A percentile compares a stretch with the other conserved stretches of the same genome.
Evolutionary conservation across 1,284 basidiomycete species (phyloP).

Genomic region (Cystobasidium sp.): DNA sequence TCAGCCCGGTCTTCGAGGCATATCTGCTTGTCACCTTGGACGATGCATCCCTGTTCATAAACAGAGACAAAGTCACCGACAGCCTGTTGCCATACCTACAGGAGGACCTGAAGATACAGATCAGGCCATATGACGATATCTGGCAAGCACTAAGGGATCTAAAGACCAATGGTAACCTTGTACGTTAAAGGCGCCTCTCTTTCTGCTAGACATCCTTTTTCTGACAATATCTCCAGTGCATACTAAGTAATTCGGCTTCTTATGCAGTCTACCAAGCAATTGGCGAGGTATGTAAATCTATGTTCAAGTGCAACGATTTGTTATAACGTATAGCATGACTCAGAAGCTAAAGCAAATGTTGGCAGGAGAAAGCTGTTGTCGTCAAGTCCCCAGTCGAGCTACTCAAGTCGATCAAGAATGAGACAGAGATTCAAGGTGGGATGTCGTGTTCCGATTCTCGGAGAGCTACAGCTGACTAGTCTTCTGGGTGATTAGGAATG

Average conservation of each 20-base stretch:
- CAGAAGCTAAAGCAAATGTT: too few species aligned
- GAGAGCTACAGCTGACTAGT: neutral
- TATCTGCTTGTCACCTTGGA: constrained; percentile 75
- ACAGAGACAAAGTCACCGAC: constrained; percentile 65
- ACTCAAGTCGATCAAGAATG: constrained; percentile 63
- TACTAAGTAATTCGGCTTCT: constrained; percentile 67
- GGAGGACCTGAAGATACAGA: constrained; percentile 51
- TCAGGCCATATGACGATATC: constrained; percentile 68
- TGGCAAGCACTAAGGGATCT: constrained; percentile 61
- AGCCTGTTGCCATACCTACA: constrained; percentile 66
- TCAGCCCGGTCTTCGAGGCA: constrained; percentile 84
- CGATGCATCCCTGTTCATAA: constrained; percentile 70
- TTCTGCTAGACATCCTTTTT: constrained; percentile 20
- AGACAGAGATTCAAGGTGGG: constrained; percentile 18
- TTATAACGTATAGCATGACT: too few species aligned
- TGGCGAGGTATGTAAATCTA: constrained; percentile 60
- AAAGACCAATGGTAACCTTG: constrained; percentile 9
- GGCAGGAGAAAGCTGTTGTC: constrained; percentile 63
- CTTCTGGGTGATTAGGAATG: constrained; percentile 64
- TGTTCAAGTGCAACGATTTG: neutral
- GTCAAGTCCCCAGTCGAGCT: constrained; percentile 73
- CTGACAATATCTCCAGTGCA: constrained; percentile 6
- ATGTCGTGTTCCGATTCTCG: neutral
- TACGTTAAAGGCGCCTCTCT: neutral
- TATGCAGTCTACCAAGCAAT: constrained; percentile 77